Evolutionary conservation across 1,284 basidiomycete species (phyloP).

Genomic region (Ceratobasidium sp.): DNA sequence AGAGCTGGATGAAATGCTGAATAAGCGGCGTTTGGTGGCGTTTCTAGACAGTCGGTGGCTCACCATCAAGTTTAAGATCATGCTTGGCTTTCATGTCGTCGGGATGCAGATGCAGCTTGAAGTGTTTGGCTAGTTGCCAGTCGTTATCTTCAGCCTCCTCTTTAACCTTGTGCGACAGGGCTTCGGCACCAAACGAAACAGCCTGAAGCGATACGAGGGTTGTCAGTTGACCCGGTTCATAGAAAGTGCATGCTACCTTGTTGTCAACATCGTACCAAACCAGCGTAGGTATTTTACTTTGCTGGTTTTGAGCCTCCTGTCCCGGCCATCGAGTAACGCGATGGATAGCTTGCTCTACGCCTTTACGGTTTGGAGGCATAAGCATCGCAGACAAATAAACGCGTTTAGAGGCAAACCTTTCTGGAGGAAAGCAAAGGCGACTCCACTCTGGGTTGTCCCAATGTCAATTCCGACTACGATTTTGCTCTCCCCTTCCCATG

Average conservation of each 20-base stretch:
- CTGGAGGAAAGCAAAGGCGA: conserved; percentile 17
- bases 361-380: background rate
- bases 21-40: background rate
- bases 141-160: conserved; percentile 16
- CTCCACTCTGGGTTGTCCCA: conserved; percentile 40
- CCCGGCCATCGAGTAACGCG: conserved; percentile 41
- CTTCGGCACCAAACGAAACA: conserved; percentile 38
- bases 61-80: background rate
- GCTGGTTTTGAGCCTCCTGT: conserved; percentile 27
- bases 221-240: background rate
- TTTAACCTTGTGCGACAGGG: background rate
- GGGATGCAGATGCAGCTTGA: conserved; percentile 42
- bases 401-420: background rate
- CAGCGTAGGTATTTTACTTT: conserved; percentile 39
- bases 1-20: background rate
- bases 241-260: background rate
- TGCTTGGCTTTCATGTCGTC: conserved; percentile 6
- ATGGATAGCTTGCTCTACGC: conserved; percentile 2
- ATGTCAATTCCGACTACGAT: conserved; percentile 43
- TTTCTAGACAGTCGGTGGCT: background rate
- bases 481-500: conserved; percentile 39
- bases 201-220: conserved; percentile 10
- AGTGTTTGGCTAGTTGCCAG: conserved; percentile 37
- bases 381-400: background rate
- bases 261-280: conserved; percentile 40